Conservation (phyloP, 305 asterid genomes). For the Solanum aculeatissimum region DNA sequence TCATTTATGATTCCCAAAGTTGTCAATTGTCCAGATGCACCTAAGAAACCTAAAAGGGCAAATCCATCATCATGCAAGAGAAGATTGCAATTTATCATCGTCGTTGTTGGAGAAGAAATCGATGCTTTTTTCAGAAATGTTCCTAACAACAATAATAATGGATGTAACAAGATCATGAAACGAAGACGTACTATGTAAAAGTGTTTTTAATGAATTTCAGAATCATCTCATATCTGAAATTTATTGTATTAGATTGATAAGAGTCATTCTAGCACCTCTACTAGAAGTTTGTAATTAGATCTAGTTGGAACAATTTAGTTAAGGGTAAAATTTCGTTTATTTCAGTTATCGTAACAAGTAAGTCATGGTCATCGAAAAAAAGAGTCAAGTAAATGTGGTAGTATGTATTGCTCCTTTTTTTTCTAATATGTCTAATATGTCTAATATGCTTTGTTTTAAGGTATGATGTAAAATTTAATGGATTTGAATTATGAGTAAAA, state of each 20-base stretch:
- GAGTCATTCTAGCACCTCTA: not conserved
- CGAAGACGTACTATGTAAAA: constrained; percentile 9
- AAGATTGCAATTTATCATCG: constrained; percentile 32
- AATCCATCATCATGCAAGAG: constrained; percentile 34
- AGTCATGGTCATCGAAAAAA: too few relatives aligned
- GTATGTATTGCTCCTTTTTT: too few relatives aligned
- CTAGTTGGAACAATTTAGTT: too few relatives aligned
- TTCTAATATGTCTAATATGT: too few relatives aligned
- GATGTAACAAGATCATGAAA: constrained; percentile 14
- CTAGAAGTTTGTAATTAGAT: not conserved
- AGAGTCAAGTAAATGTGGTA: too few relatives aligned
- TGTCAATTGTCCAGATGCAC: constrained; percentile 60
- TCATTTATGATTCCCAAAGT: constrained; percentile 36
- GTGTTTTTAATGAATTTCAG: not conserved
- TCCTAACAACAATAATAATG: constrained; percentile 1
- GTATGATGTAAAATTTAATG: too few relatives aligned
- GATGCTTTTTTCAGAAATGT: constrained; percentile 37
- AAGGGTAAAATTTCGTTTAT: not conserved
- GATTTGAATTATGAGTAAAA: too few relatives aligned
- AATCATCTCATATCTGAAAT: not conserved
- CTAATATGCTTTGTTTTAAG: too few relatives aligned
- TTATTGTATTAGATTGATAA: not conserved
- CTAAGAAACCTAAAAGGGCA: constrained; percentile 33
- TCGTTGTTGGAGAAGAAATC: constrained; percentile 28
- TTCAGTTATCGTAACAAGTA: not conserved